These are phyloP conservation scores for Trypanosoma vivax DNA, from an alignment of 208 protist species.

Conservation along the genomic window DNA sequence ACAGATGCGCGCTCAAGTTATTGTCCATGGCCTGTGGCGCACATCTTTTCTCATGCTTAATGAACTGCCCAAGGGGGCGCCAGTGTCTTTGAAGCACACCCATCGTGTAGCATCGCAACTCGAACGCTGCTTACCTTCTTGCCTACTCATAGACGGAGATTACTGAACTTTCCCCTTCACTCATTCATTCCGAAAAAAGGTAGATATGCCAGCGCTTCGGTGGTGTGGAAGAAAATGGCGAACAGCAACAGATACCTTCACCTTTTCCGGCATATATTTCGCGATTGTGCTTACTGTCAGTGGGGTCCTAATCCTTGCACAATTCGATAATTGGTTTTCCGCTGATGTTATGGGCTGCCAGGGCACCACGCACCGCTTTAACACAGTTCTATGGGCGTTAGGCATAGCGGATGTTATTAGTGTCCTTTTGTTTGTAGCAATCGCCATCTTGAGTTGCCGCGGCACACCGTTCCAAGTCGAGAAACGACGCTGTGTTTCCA, in stretches of 20 bases:
- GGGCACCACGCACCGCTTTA: slow-evolving; percentile 6
- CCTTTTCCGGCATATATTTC: slow-evolving; percentile 49
- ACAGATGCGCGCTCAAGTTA: no score
- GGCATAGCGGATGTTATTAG: slow-evolving; percentile 26
- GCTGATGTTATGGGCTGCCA: slow-evolving; percentile 18
- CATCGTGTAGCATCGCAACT: no score
- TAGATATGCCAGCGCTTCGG: slow-evolving; percentile 61
- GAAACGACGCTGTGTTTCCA: slow-evolving; percentile 45
- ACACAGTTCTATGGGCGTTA: slow-evolving; percentile 22
- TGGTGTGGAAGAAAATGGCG: slow-evolving; percentile 74
- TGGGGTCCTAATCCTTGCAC: slow-evolving; percentile 14
- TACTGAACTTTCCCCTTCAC: slow-evolving; percentile 4
- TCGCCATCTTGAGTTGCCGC: slow-evolving; percentile 34
- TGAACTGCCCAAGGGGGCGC: no score
- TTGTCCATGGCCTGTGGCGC: no score
- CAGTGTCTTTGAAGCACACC: no score
- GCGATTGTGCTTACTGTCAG: slow-evolving; percentile 24
- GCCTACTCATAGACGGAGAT: no score
- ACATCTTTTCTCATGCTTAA: no score
- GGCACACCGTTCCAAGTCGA: slow-evolving; percentile 65
- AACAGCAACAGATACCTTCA: slow-evolving; percentile 67
- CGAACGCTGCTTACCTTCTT: no score
- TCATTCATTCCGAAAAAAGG: neutral
- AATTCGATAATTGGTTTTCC: neutral
- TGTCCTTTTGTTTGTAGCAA: slow-evolving; percentile 31